These are phyloP conservation scores for Guillardia theta DNA, from an alignment of 78 protist genomes.

Conservation along the genomic window DNA sequence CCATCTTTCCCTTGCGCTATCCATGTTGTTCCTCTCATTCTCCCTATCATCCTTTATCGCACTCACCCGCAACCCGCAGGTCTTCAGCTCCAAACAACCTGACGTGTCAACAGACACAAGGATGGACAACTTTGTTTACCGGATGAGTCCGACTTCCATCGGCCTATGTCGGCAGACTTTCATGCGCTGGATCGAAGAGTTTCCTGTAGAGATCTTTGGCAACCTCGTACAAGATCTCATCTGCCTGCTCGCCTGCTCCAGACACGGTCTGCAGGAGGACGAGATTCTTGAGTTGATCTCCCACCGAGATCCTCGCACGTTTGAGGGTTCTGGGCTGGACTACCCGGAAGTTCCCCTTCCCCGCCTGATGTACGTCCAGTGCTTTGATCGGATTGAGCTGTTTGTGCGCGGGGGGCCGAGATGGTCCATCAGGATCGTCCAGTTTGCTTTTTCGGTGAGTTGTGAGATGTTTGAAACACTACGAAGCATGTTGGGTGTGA, in stretches of 20 bases:
- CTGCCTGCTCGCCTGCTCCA: background rate
- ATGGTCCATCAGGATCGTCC: background rate
- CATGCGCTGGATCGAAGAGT: background rate
- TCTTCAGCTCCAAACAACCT: no score
- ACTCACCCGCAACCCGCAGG: no score
- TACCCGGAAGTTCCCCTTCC: background rate
- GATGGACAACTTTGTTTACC: background rate
- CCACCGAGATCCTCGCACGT: background rate
- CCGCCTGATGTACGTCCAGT: background rate
- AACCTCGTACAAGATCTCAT: background rate
- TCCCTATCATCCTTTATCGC: no score
- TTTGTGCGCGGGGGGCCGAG: background rate
- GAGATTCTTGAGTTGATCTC: background rate
- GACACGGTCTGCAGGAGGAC: background rate
- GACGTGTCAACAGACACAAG: background rate
- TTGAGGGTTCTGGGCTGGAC: background rate
- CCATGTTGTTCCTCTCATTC: no score
- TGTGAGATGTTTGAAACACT: no score
- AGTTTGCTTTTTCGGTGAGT: no score
- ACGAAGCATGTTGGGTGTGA: no score
- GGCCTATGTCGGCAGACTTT: constrained; percentile 5
- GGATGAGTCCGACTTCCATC: no score
- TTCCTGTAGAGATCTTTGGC: background rate
- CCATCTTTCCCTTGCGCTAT: no score
- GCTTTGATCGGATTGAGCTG: background rate